Evolutionary conservation across 2,329 filamentous ascomycete genomes (phyloP).

Genomic region (Xylariaceae sp.): DNA sequence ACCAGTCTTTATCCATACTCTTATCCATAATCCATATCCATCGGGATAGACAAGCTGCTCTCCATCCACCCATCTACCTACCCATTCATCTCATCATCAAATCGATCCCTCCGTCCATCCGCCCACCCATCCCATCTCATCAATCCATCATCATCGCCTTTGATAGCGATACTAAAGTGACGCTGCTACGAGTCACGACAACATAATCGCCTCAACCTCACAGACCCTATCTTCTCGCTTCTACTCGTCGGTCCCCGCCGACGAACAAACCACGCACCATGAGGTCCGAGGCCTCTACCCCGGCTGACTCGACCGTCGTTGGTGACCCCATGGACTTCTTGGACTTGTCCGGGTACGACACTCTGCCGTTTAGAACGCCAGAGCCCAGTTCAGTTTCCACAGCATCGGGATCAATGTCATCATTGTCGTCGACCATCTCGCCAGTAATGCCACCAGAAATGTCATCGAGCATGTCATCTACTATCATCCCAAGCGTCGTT

Average conservation of each 20-base stretch:
- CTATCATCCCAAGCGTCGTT: too few species aligned
- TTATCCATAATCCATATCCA: too few species aligned
- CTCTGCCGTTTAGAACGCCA: slow-evolving; percentile 50
- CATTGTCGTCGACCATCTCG: background rate
- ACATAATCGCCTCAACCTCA: background rate
- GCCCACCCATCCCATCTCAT: background rate
- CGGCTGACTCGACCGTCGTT: slow-evolving; percentile 32
- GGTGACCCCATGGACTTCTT: slow-evolving; percentile 54
- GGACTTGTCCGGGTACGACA: slow-evolving; percentile 60
- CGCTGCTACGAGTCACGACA: background rate
- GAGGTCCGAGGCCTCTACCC: slow-evolving; percentile 20
- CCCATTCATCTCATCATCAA: too few species aligned
- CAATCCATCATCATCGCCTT: background rate
- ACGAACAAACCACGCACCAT: background rate
- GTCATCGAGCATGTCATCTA: too few species aligned
- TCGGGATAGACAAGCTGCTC: too few species aligned
- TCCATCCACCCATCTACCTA: too few species aligned
- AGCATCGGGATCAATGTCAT: background rate
- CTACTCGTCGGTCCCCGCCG: background rate
- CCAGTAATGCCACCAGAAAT: too few species aligned
- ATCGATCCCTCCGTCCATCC: too few species aligned
- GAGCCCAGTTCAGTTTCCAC: slow-evolving; percentile 52
- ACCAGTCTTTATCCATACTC: too few species aligned
- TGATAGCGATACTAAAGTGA: too few species aligned
- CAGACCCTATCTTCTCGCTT: background rate